These are phyloP conservation scores for Gastrolobium villosum DNA, from an alignment of 306 rosid species.

Conservation along the genomic window DNA sequence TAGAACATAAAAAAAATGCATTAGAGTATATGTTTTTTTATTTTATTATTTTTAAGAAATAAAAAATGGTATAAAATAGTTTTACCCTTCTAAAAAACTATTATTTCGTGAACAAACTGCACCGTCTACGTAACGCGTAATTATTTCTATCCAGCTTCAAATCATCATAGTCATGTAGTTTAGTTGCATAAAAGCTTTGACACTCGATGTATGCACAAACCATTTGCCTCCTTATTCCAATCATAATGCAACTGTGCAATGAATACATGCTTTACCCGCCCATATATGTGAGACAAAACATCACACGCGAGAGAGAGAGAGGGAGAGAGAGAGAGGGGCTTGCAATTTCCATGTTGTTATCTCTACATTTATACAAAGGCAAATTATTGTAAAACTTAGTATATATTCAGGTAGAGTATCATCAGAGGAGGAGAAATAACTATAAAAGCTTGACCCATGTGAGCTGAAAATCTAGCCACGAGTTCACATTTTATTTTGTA, in stretches of 20 bases:
- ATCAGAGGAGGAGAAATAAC: background rate
- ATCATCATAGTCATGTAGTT: background rate
- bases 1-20: too few species aligned
- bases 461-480: slow-evolving; percentile 17
- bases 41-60: too few species aligned
- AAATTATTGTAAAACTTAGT: background rate
- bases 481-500: background rate
- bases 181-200: background rate
- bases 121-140: too few species aligned
- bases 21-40: too few species aligned
- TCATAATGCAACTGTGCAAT: background rate
- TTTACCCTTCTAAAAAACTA: too few species aligned
- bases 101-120: too few species aligned
- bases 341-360: background rate
- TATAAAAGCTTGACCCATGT: background rate
- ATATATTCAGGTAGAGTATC: slow-evolving; percentile 27
- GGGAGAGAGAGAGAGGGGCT: background rate
- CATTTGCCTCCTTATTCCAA: slow-evolving; percentile 9
- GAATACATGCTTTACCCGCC: background rate
- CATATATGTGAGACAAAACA: background rate
- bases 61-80: too few species aligned
- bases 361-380: slow-evolving; percentile 2
- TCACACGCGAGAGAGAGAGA: background rate
- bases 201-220: background rate
- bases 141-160: background rate